Evolutionary conservation across 371 early-diverging fungal species (phyloP).

Genomic region (Mortierella sp.): DNA sequence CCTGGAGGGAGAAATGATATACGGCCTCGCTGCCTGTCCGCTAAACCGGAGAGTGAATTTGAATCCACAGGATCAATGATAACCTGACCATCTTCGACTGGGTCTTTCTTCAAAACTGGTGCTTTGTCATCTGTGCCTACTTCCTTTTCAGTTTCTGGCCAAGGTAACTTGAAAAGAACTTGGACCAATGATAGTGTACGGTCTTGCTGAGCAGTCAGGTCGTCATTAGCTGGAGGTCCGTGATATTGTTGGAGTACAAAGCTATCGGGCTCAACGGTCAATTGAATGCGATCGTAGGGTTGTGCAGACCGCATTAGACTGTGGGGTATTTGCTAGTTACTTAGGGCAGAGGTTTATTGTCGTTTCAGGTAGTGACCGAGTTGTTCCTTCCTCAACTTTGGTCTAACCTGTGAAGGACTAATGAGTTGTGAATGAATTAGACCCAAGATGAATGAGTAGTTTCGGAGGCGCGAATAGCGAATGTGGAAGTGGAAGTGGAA

Average conservation of each 20-base stretch:
- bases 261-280: conserved; percentile 45
- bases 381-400: neutral
- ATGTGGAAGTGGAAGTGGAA: too few species aligned
- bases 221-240: neutral
- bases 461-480: too few species aligned
- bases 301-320: conserved; percentile 9
- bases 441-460: too few species aligned
- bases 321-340: neutral
- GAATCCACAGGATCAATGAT: neutral
- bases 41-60: neutral
- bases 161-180: conserved; percentile 11
- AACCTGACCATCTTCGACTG: neutral
- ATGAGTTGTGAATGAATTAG: too few species aligned
- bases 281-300: conserved; percentile 31
- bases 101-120: neutral
- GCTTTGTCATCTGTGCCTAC: neutral
- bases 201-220: neutral
- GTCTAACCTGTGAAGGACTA: neutral
- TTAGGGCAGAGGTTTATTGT: neutral
- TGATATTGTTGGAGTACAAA: conserved; percentile 33
- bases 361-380: neutral
- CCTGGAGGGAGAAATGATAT: conserved; percentile 25
- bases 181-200: neutral
- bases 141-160: neutral
- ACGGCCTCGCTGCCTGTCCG: conserved; percentile 9